Percentiles rank a stretch among this genome's conserved stretches.
These are phyloP conservation scores for Maudiozyma serrabonitensis DNA, from an alignment of 805 yeast genomes.

Conservation along the genomic window DNA sequence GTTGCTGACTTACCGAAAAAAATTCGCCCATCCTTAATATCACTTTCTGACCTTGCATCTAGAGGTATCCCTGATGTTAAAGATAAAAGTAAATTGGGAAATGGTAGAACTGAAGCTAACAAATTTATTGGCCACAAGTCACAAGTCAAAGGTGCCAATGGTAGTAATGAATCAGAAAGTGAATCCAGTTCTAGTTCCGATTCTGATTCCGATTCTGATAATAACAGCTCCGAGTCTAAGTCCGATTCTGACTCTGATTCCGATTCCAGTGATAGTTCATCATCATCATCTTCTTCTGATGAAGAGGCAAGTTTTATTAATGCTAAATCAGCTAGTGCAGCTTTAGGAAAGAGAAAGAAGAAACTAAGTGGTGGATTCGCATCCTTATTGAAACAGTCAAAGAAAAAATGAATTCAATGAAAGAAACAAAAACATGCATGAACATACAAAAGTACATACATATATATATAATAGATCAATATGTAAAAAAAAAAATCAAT, in stretches of 20 bases:
- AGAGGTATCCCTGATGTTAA: constrained; percentile 62
- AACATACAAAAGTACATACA: neutral
- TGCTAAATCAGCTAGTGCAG: constrained; percentile 36
- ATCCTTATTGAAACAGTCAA: constrained; percentile 40
- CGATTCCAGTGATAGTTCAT: constrained; percentile 11
- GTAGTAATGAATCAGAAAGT: constrained; percentile 1
- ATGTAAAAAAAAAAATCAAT: neutral
- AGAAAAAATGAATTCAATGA: constrained; percentile 11
- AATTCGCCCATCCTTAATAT: constrained; percentile 36
- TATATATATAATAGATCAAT: neutral
- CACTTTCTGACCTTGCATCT: constrained; percentile 50
- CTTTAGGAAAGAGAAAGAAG: constrained; percentile 29
- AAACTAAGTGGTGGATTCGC: constrained; percentile 36
- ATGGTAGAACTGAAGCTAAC: neutral
- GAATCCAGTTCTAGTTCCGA: constrained; percentile 10
- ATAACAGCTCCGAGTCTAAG: constrained; percentile 1
- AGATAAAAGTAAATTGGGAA: constrained; percentile 27
- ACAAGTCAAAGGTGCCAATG: neutral
- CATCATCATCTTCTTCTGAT: constrained; percentile 6
- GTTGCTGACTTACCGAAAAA: constrained; percentile 19
- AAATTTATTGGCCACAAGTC: neutral
- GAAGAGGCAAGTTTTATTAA: constrained; percentile 32
- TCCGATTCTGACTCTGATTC: constrained; percentile 12
- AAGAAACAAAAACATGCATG: neutral
- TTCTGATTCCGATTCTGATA: constrained; percentile 14